Base-by-base conservation (phyloP, 345 rosid genomes). In the Eutrema japonicum region DNA sequence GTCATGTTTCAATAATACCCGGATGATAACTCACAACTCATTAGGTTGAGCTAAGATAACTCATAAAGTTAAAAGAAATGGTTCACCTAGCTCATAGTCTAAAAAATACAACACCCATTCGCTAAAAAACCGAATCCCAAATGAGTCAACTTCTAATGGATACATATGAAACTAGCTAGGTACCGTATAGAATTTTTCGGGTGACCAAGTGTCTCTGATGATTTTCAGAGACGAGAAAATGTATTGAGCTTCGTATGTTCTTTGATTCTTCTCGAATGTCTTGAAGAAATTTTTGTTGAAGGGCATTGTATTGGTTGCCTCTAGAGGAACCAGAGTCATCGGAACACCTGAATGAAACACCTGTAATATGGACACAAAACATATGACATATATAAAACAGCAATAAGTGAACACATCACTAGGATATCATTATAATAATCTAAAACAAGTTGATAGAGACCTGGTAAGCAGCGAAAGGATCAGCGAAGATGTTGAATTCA, bases 381-480 rank as follows among this genome's bases (percentile, higher is more conserved):
- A 30, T 22, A 22, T 30, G 32, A 4, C 32, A 30, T 30, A 30
- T 4, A 30, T 30, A 30, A 3, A 30, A 30, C 32, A 30, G 26
- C 4, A 30, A 3, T 30, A 30, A 30, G 4, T 30, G 32, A 30
- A 30, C 32, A 30, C 32, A 30, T 30, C 32, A 30, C 32, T 30
- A 30, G 32, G 32, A 4, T 30, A 30, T 30, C 32, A 2, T 30
- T 30, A 30, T 30, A 30, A 2, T 30, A 30, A 30, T 30, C 32
- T 30, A 30, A 22, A 22, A 22, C 26, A 22, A 22, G 26, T 22
- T 22, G 26, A 22, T 1, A 22, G 46, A 64, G 14, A 89, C 96
- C 90, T 91, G 97, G 67, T 91, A 89, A 40, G 98, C 86, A 51
- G 98, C 92, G 50, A 93, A 91, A 64, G 98, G 98, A 70, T 93